These are phyloP conservation scores for Sarocladiaceae sp. DNA, from an alignment of 2,329 filamentous ascomycete species.

Conservation along the genomic window DNA sequence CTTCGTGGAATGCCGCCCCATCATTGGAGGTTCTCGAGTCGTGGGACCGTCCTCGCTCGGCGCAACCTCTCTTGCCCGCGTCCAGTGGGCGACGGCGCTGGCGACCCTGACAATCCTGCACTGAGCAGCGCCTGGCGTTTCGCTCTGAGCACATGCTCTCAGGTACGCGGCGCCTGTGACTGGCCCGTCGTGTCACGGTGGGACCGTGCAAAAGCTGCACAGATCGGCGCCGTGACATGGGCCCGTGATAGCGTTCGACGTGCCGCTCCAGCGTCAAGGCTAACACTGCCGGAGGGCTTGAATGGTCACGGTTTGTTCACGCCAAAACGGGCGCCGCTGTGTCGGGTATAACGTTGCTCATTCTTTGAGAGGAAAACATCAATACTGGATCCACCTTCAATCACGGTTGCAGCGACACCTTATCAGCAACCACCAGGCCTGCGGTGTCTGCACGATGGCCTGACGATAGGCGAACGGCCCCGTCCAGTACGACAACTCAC, in stretches of 20 bases:
- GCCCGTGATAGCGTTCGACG: background rate
- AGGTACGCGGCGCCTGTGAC: background rate
- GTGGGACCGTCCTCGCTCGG: background rate
- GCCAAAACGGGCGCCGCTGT: background rate
- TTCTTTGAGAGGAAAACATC: background rate
- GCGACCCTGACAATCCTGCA: too few species aligned
- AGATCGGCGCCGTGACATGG: background rate
- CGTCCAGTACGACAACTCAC: background rate
- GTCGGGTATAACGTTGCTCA: constrained; percentile 1
- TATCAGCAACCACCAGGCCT: background rate
- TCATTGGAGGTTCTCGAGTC: background rate
- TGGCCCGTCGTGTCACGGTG: background rate
- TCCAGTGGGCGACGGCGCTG: too few species aligned
- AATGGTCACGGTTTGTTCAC: background rate
- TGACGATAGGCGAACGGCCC: too few species aligned
- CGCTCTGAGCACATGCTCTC: background rate
- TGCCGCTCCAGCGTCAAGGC: background rate
- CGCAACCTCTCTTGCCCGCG: background rate
- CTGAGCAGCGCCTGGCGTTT: background rate
- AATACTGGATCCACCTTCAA: background rate
- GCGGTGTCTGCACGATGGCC: too few species aligned
- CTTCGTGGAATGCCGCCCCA: background rate
- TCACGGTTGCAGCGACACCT: background rate
- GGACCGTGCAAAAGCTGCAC: background rate
- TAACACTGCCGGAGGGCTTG: background rate